These are phyloP conservation scores for Helichrysum umbraculigerum DNA, from an alignment of 129 eudicot genomes.

Conservation along the genomic window DNA sequence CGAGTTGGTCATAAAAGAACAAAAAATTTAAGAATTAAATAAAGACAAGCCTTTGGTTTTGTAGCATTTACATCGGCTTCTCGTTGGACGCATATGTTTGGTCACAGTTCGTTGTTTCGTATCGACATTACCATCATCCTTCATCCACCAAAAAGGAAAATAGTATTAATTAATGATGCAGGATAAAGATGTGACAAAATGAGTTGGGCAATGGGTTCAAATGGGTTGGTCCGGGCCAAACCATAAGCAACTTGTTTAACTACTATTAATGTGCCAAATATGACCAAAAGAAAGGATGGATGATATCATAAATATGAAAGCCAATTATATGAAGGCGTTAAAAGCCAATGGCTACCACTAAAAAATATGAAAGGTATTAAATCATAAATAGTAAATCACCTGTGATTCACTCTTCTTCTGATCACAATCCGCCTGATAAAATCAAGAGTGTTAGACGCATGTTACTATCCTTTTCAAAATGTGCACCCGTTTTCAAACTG, in stretches of 20 bases:
- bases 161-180: not conserved
- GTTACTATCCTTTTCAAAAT: not conserved
- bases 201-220: not conserved
- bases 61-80: constrained; percentile 65
- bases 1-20: not conserved
- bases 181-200: not conserved
- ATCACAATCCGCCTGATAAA: not conserved
- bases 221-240: not conserved
- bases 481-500: not conserved
- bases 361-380: too few species aligned
- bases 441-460: not conserved
- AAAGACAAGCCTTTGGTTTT: not conserved
- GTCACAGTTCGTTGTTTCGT: constrained; percentile 20
- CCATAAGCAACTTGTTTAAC: not conserved
- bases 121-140: constrained; percentile 37
- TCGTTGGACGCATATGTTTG: constrained; percentile 38
- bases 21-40: not conserved
- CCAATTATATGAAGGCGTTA: not conserved
- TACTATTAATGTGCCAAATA: not conserved
- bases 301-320: not conserved
- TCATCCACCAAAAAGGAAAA: constrained; percentile 13
- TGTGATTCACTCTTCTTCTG: not conserved
- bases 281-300: too few species aligned
- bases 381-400: not conserved
- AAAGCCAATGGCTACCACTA: not conserved